Base-by-base conservation (phyloP, 2,329 filamentous ascomycete species). In the Tolypocladium sp. region DNA sequence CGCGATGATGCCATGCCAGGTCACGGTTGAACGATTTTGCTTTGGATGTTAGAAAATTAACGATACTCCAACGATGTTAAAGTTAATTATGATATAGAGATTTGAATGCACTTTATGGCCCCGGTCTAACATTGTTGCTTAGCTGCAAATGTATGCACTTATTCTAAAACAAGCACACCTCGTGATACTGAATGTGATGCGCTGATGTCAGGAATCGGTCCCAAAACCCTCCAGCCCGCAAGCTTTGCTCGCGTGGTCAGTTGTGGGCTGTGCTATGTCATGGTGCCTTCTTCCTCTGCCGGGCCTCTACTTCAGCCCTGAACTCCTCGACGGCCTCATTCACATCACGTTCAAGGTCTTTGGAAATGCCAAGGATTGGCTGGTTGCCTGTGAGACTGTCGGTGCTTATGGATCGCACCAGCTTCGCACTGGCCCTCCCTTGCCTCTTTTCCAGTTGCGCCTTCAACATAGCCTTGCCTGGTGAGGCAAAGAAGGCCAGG, bases 321-420 rank as follows among this genome's bases (percentile, higher is more conserved):
- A 96, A 80, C 75, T 96, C 91, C 42, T 82, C 78, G 12, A 95
- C 82, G 35, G 89, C 89, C 67, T 94, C 90, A 60, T 90, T 87
- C 55, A 95, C 79, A 66, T 95, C 91, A 35, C 79, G 77, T 58
- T 86, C 85, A 0, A 86, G 86, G 69, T 97, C 92, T 63, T 85
- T 85, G 1, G 91, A 88, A 42, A 97, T 79, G 33, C 93, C 93
- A 7, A 96, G 76, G 3, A 90, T 81, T 0, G 90, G 89, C 58
- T 85, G 81, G 53, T 78, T 75, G 40, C 75, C 76, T 17, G 73
- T 79, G 20, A 86, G 63, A 59, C 79, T 83, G 15, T 90, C 86
- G 22, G 79, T 77, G 67, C 85, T 87, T 12, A 77, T 68, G 2
- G 78, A 81, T 59, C 80, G 78, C 35, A 75, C 72, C 42, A 85